phyloP scores from a whole-genome alignment of 345 rosid species.

The Citrus australasica region DNA sequence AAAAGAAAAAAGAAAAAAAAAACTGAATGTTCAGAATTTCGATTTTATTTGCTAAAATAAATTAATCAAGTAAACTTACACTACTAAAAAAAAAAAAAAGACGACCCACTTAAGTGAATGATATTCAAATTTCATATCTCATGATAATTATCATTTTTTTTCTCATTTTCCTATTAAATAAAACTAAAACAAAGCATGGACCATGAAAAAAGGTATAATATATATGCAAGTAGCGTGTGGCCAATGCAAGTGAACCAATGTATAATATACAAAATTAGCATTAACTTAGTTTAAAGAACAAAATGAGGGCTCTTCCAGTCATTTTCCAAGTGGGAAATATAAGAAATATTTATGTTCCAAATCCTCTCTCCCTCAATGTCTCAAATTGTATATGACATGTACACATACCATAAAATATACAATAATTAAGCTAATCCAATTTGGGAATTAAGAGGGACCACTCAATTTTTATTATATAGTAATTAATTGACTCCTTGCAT shows the following conservation, averaged over 20 bases:
- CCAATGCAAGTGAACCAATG: background rate
- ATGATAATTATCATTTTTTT: too few species aligned
- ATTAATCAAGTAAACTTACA: too few species aligned
- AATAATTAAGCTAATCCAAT: conserved; percentile 1
- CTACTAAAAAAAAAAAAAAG: too few species aligned
- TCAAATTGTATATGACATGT: background rate
- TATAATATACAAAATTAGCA: background rate
- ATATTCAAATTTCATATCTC: too few species aligned
- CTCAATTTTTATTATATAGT: background rate
- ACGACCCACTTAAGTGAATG: too few species aligned
- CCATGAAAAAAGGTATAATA: background rate
- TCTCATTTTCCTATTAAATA: background rate
- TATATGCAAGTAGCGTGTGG: background rate
- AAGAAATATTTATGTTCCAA: background rate
- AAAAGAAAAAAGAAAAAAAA: too few species aligned
- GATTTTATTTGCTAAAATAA: too few species aligned
- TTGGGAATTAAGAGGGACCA: conserved; percentile 16
- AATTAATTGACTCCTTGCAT: conserved; percentile 19
- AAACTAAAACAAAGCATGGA: background rate
- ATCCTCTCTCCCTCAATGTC: background rate
- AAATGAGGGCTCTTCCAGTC: background rate
- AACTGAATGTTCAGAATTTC: background rate
- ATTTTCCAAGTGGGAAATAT: conserved; percentile 6
- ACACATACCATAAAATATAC: background rate
- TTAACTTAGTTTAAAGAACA: background rate